Evolutionary conservation across 2,329 filamentous ascomycete species (phyloP).

Genomic region (Pestalotiopsis sp.): DNA sequence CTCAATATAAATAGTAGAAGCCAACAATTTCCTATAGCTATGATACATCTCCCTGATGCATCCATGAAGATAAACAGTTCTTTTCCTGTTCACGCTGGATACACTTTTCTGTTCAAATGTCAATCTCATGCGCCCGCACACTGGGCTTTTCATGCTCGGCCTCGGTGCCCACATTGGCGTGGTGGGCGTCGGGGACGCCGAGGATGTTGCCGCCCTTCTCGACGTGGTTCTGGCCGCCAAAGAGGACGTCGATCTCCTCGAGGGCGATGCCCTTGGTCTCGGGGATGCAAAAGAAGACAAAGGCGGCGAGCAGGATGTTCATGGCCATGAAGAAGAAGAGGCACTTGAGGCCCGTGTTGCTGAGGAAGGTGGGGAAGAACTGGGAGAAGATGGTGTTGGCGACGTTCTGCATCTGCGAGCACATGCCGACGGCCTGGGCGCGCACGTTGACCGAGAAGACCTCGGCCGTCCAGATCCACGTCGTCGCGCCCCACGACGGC

Average conservation of each 20-base stretch:
- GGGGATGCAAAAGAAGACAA: constrained; percentile 54
- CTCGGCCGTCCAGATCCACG: constrained; percentile 73
- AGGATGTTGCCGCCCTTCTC: constrained; percentile 46
- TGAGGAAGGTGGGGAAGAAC: constrained; percentile 70
- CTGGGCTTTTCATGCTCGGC: not conserved
- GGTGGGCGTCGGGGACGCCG: constrained; percentile 2
- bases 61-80: no score
- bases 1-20: no score
- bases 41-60: no score
- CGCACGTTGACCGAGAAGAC: constrained; percentile 75
- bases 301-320: constrained; percentile 51
- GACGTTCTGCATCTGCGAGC: constrained; percentile 61
- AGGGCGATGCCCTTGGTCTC: constrained; percentile 54
- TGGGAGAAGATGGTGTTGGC: constrained; percentile 71
- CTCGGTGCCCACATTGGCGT: not conserved
- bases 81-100: no score
- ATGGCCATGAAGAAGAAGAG: constrained; percentile 45
- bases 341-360: constrained; percentile 52
- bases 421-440: constrained; percentile 72
- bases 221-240: constrained; percentile 59
- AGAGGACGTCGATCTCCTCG: constrained; percentile 60
- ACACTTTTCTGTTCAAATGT: no score
- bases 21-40: no score
- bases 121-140: not conserved
- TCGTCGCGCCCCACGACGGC: constrained; percentile 70